A percentile compares a stretch with the other conserved stretches of the same genome.
These are phyloP conservation scores for Exophiala sp. DNA, from an alignment of 2,329 filamentous ascomycete species.

Conservation along the genomic window DNA sequence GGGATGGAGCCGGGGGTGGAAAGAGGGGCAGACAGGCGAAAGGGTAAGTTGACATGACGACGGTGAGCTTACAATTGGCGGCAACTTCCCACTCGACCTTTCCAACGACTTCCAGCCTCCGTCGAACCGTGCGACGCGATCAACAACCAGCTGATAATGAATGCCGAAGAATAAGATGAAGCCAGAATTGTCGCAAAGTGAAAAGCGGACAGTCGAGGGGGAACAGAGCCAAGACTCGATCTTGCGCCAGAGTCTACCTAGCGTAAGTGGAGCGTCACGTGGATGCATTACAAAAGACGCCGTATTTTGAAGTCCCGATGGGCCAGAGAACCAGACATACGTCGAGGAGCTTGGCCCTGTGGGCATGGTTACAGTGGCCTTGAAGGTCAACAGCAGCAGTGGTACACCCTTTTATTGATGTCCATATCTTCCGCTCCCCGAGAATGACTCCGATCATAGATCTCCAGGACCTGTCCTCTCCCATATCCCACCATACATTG, in stretches of 20 bases:
- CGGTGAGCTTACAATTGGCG: slow-evolving; percentile 22
- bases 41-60: neutral
- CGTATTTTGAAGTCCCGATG: no score
- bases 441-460: no score
- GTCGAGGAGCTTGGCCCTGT: no score
- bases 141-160: slow-evolving; percentile 22
- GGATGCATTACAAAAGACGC: no score
- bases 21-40: slow-evolving; percentile 1
- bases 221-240: neutral
- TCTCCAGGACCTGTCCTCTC: no score
- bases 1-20: slow-evolving; percentile 3
- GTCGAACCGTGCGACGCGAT: slow-evolving; percentile 19
- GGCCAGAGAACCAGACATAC: no score
- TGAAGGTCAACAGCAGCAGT: no score
- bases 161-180: neutral
- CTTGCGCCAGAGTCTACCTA: neutral
- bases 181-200: neutral
- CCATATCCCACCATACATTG: no score
- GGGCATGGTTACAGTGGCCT: no score
- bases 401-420: no score
- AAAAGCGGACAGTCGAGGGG: slow-evolving; percentile 2
- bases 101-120: slow-evolving; percentile 29
- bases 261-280: neutral
- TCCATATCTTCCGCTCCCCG: no score
- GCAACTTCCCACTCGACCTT: slow-evolving; percentile 28